Percentiles rank a stretch among this genome's conserved stretches.
Evolutionary conservation across 495 filamentous ascomycete genomes (phyloP).

Genomic region (Trichoderma virens): DNA sequence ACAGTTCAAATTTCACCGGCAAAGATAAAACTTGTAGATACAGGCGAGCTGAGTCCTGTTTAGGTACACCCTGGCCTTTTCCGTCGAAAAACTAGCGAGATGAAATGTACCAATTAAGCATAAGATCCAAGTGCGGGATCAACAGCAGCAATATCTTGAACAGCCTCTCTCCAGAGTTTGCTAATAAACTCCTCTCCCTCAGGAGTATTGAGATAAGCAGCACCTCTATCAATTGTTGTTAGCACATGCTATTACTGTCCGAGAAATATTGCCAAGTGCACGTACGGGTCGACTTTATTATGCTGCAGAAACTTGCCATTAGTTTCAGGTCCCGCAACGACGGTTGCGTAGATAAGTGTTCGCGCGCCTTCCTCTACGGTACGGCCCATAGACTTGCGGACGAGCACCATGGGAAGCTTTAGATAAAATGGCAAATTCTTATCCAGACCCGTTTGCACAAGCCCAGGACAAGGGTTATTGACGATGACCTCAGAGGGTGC

Average conservation of each 20-base stretch:
- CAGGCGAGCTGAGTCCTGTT: too few species aligned
- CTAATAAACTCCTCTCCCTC: neutral
- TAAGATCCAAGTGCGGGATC: neutral
- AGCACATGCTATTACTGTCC: too few species aligned
- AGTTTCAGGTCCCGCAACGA: neutral
- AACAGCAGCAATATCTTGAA: neutral
- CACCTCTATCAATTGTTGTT: neutral
- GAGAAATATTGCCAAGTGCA: neutral
- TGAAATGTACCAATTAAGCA: too few species aligned
- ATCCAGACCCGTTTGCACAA: neutral
- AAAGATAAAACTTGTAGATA: too few species aligned
- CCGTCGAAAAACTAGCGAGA: too few species aligned
- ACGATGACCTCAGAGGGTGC: neutral
- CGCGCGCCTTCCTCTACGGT: neutral
- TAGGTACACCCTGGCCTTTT: too few species aligned
- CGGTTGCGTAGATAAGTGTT: neutral
- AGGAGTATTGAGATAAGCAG: neutral
- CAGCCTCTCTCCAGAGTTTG: neutral
- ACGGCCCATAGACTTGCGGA: neutral
- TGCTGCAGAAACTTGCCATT: conserved; percentile 5
- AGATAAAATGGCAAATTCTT: neutral
- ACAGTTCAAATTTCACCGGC: too few species aligned
- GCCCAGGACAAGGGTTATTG: neutral
- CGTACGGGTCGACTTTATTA: neutral
- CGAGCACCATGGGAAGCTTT: neutral